Percentiles rank a stretch among this genome's conserved stretches.
phyloP scores from a whole-genome alignment of 2,329 filamentous ascomycete species.

The Exophiala mesophila region DNA sequence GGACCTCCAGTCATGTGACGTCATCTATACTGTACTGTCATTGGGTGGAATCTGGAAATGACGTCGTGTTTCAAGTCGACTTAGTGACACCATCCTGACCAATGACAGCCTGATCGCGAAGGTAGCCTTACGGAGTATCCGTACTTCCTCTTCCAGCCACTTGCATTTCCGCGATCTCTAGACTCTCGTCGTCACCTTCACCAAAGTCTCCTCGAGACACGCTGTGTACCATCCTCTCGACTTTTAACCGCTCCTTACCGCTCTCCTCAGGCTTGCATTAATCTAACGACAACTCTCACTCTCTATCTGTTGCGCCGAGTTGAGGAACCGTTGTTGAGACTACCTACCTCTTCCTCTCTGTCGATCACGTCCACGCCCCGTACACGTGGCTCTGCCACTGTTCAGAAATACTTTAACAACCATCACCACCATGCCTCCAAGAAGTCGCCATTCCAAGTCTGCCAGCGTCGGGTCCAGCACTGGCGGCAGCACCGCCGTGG shows the following conservation, averaged over 20 bases:
- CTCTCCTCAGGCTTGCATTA: conserved; percentile 3
- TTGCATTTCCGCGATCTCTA: background rate
- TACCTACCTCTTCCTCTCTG: no score
- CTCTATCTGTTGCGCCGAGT: no score
- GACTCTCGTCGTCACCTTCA: background rate
- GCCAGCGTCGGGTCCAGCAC: conserved; percentile 16
- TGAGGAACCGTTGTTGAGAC: no score
- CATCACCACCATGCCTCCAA: conserved; percentile 15
- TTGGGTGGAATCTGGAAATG: background rate
- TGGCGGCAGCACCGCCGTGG: conserved; percentile 5
- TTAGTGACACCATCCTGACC: conserved; percentile 1
- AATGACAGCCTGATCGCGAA: conserved; percentile 23
- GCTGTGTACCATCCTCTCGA: no score
- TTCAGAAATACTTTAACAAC: background rate
- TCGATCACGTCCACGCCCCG: no score
- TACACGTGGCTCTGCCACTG: no score
- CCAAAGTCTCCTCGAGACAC: no score
- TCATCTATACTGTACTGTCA: no score
- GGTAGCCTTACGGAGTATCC: background rate
- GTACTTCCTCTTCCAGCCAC: conserved; percentile 5
- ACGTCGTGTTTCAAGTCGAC: background rate
- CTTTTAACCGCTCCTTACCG: no score
- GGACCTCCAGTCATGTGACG: no score
- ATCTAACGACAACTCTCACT: background rate
- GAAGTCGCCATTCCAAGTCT: conserved; percentile 16